These are phyloP conservation scores for Ophiognomonia clavigignenti-juglandacearum DNA, from an alignment of 2,329 filamentous ascomycete species.

Conservation along the genomic window DNA sequence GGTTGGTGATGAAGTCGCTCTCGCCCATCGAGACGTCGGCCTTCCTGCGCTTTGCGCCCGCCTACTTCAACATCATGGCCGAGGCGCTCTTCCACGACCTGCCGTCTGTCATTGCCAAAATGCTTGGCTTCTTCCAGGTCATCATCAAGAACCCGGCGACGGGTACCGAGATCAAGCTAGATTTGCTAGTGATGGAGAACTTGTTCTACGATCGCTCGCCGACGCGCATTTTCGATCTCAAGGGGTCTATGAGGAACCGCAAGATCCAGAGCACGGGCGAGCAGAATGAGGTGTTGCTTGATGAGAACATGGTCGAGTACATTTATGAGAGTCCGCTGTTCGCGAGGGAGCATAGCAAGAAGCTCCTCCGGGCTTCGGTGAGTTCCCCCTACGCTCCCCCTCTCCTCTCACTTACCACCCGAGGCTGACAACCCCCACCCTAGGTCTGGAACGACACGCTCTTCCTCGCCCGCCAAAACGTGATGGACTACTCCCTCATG, in stretches of 20 bases:
- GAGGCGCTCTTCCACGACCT: conserved; percentile 93
- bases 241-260: conserved; percentile 97
- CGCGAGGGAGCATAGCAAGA: conserved; percentile 92
- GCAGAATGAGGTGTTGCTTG: conserved; percentile 90
- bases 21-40: conserved; percentile 89
- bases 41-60: conserved; percentile 91
- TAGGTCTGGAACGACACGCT: conserved; percentile 90
- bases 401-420: too few species aligned
- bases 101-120: conserved; percentile 96
- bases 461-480: conserved; percentile 89
- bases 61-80: conserved; percentile 96
- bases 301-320: conserved; percentile 99
- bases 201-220: conserved; percentile 92
- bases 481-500: conserved; percentile 99
- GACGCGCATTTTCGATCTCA: conserved; percentile 89
- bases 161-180: conserved; percentile 89
- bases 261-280: conserved; percentile 95
- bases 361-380: conserved; percentile 76
- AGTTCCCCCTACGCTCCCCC: conserved; percentile 8
- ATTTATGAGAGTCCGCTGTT: conserved; percentile 97
- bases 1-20: conserved; percentile 87
- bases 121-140: conserved; percentile 97
- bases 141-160: conserved; percentile 93
- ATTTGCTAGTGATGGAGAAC: conserved; percentile 94
- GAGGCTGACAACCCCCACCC: too few species aligned